Evolutionary conservation across 2,329 filamentous ascomycete species (phyloP), one percentile per base, ranked within the genome.

Genomic region (Xylariaceae sp.): DNA sequence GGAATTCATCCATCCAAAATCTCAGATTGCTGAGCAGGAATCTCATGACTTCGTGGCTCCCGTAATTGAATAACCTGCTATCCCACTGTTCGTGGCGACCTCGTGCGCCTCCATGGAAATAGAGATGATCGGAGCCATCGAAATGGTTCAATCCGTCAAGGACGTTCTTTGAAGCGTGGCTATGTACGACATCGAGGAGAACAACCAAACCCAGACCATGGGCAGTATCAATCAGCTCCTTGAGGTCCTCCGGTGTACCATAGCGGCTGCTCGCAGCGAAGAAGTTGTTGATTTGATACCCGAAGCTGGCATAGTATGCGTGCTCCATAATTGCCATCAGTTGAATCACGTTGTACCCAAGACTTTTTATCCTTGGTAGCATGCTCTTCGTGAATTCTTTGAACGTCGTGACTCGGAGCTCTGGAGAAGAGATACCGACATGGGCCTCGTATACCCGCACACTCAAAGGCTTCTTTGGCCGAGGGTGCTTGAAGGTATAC

Each of bases 321-420:
- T 99, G 94, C 68, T 99, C 94, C 92, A 99, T 99, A 65, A 99
- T 80, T 41, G 94, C 94, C 94, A 99, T 99, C 56, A 99, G 78
- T 68, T 99, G 94, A 59, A 99, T 97, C 47, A 91, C 88, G 66
- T 99, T 97, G 76, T 99, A 99, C 38, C 92, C 94, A 39, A 97
- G 76, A 56, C 83, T 75, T 65, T 91, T 86, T 72, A 99, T 97
- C 50, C 92, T 83, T 14, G 92, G 91, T 7, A 99, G 80, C 79
- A 96, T 90, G 68, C 89, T 90, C 63, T 85, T 78, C 2, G 92
- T 97, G 68, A 99, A 99, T 71, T 99, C 91, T 69, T 96, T 96
- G 80, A 96, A 99, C 6, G 90, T 95, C 3, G 94, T 83, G 36
- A 99, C 90, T 58, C 83, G 85, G 55, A 86, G 82, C 57, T 97